Evolutionary conservation across 495 filamentous ascomycete species (phyloP), one percentile per base, ranked within the genome.

Genomic region (Neurospora sublineolata): DNA sequence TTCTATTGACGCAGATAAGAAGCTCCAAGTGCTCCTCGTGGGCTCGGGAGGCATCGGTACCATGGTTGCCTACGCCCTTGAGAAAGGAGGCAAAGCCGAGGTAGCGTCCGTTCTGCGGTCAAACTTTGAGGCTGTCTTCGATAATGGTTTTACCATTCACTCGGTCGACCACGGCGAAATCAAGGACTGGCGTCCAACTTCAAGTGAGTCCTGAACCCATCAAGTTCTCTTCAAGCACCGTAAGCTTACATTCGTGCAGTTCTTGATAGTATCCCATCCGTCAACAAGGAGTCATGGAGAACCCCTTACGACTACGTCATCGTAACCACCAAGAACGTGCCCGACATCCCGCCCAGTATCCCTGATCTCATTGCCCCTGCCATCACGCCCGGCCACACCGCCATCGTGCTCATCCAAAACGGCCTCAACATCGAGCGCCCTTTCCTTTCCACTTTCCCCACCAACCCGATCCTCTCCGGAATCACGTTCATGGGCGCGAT

Each of bases 381-480:
- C 20, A 78, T 89, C 6, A 84, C 83, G 0, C 78, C 81, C 0
- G 76, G 81, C 3, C 76, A 84, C 39, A 86, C 88, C 2, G 78
- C 79, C 5, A 86, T 90, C 52, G 80, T 88, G 0, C 81, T 91
- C 2, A 80, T 87, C 38, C 89, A 91, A 75, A 91, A 90, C 73
- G 89, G 88, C 2, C 80, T 91, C 14, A 87, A 87, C 73, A 89
- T 91, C 73, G 88, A 90, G 74, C 81, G 80, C 4, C 89, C 87
- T 0, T 73, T 90, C 16, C 72, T 86, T 39, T 69, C 72, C 3
- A 76, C 77, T 0, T 90, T 87, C 73, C 87, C 88, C 0, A 20
- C 71, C 0, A 90, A 86, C 69, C 77, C 83, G 3, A 73, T 87
- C 37, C 77, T 90, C 6, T 86, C 83, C 3, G 85, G 86, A 5